These are phyloP conservation scores for Neodidymelliopsis sp. DNA, from an alignment of 2,329 filamentous ascomycete genomes.

Conservation along the genomic window DNA sequence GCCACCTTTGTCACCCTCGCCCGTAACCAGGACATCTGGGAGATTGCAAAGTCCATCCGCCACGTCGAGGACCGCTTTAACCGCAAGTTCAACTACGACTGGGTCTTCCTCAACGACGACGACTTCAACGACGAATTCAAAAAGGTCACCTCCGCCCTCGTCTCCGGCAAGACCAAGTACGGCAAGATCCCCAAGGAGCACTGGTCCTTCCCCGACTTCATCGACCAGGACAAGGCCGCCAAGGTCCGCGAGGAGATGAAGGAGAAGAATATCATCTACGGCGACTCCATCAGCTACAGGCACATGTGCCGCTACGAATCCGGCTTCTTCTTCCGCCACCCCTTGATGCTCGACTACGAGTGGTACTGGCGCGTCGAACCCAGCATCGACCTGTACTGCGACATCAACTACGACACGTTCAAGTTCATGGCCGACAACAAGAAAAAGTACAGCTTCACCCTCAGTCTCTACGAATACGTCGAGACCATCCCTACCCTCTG, in stretches of 20 bases:
- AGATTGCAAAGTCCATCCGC: conserved; percentile 93
- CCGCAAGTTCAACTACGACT: conserved; percentile 94
- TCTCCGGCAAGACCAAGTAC: conserved; percentile 93
- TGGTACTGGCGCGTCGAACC: conserved; percentile 99
- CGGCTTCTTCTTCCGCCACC: conserved; percentile 98
- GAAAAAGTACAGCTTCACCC: conserved; percentile 98
- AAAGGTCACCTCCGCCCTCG: conserved; percentile 84
- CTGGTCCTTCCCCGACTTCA: conserved; percentile 96
- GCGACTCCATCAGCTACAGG: conserved; percentile 93
- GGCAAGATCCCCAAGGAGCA: conserved; percentile 89
- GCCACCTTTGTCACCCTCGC: conserved; percentile 97
- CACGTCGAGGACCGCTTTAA: conserved; percentile 99
- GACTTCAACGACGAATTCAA: conserved; percentile 94
- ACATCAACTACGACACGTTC: conserved; percentile 95
- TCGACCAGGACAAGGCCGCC: conserved; percentile 91
- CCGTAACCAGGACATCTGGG: conserved; percentile 93
- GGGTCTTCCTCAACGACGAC: conserved; percentile 98
- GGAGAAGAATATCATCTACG: conserved; percentile 95
- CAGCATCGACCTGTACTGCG: conserved; percentile 94
- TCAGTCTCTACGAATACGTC: conserved; percentile 94
- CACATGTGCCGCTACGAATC: conserved; percentile 99
- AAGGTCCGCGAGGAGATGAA: conserved; percentile 95
- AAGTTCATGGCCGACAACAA: conserved; percentile 93
- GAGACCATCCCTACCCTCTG: conserved; percentile 97
- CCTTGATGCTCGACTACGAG: conserved; percentile 93